These are phyloP conservation scores for Cinchona pubescens DNA, from an alignment of 257 asterid genomes.

Conservation along the genomic window DNA sequence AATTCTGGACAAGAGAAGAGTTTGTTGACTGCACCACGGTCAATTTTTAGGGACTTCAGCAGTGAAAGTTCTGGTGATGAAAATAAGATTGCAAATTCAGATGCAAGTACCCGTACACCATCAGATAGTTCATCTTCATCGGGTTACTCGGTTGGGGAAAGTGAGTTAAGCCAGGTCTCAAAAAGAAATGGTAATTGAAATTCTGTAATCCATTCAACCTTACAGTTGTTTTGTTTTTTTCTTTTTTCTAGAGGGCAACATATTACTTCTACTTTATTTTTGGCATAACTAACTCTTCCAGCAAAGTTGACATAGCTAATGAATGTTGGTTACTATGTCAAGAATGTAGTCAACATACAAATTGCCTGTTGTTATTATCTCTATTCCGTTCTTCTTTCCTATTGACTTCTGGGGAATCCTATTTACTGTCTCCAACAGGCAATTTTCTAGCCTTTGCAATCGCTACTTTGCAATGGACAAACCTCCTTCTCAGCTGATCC, in stretches of 20 bases:
- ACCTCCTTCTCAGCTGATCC: neutral
- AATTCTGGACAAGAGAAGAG: conserved; percentile 37
- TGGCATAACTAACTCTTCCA: neutral
- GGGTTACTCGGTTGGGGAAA: conserved; percentile 48
- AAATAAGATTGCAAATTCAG: conserved; percentile 38
- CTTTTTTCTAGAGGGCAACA: neutral
- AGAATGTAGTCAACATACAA: neutral
- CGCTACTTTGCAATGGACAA: neutral
- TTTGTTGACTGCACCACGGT: conserved; percentile 35
- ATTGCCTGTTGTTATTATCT: neutral
- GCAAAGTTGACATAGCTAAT: neutral
- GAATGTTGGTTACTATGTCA: neutral
- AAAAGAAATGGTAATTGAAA: conserved; percentile 43
- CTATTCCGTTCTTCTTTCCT: neutral
- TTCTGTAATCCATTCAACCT: neutral
- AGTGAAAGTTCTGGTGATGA: conserved; percentile 59
- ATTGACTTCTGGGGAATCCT: neutral
- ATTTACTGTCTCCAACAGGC: neutral
- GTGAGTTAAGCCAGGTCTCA: conserved; percentile 49
- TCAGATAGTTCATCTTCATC: conserved; percentile 59
- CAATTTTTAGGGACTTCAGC: conserved; percentile 44
- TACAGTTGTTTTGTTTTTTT: too few species aligned
- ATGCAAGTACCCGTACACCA: conserved; percentile 39
- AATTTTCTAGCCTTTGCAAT: neutral
- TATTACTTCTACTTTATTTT: neutral